These are phyloP conservation scores for Meyerozyma athensensis DNA, from an alignment of 1,139 yeast genomes.

Conservation along the genomic window DNA sequence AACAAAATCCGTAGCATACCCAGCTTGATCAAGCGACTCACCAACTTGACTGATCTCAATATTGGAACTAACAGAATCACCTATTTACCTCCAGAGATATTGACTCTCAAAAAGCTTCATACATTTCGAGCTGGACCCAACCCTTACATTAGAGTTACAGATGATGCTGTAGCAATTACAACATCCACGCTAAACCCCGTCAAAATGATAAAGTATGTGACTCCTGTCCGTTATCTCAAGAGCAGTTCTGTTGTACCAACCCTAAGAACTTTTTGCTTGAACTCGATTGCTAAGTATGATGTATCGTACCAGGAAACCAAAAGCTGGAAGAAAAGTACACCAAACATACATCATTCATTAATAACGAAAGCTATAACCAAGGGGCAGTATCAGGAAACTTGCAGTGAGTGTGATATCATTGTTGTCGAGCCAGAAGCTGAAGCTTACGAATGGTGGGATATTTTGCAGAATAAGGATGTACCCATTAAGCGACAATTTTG, in stretches of 20 bases:
- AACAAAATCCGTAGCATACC: constrained; percentile 50
- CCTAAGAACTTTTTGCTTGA: constrained; percentile 38
- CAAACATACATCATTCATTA: constrained; percentile 29
- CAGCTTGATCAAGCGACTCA: constrained; percentile 43
- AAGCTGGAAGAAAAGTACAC: constrained; percentile 38
- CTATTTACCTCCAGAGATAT: constrained; percentile 52
- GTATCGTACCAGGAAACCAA: constrained; percentile 42
- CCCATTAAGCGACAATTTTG: constrained; percentile 47
- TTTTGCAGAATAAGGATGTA: constrained; percentile 31
- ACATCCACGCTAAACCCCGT: constrained; percentile 12
- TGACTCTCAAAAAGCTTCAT: constrained; percentile 37
- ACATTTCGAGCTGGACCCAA: constrained; percentile 49
- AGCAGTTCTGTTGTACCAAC: constrained; percentile 23
- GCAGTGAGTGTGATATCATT: constrained; percentile 43
- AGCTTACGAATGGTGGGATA: constrained; percentile 60
- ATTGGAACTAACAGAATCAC: constrained; percentile 48
- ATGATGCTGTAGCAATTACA: constrained; percentile 21
- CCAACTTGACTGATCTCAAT: constrained; percentile 43
- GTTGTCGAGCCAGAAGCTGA: constrained; percentile 50
- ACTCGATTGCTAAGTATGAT: constrained; percentile 41
- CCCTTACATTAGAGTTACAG: constrained; percentile 29
- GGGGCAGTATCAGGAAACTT: constrained; percentile 42
- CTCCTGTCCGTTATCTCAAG: constrained; percentile 19
- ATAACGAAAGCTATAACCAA: constrained; percentile 41
- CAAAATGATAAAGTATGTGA: constrained; percentile 17